Evolutionary conservation across 176 grass and related monocot genomes (phyloP).

Genomic region (Musa itinerans): DNA sequence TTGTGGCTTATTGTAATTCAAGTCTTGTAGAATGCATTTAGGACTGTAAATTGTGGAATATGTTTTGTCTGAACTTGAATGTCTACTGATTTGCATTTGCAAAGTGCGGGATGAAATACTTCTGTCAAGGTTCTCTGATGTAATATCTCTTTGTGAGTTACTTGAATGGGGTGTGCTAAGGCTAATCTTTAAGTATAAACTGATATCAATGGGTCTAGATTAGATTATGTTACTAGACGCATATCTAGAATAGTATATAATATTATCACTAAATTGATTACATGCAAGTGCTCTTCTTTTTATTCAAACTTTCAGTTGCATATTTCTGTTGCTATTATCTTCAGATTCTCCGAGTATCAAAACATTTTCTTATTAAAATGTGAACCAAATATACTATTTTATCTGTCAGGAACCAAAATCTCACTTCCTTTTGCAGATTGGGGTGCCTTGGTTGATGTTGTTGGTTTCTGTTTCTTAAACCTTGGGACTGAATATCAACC

Average conservation of each 20-base stretch:
- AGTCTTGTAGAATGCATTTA: no score
- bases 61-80: no score
- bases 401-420: neutral
- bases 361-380: neutral
- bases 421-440: conserved; percentile 42
- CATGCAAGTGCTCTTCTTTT: neutral
- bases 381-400: neutral
- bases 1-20: no score
- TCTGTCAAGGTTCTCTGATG: no score
- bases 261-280: neutral
- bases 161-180: no score
- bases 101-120: no score
- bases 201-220: neutral
- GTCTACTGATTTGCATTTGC: no score
- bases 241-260: neutral
- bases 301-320: neutral
- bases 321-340: neutral
- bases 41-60: no score
- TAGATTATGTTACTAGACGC: neutral
- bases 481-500: conserved; percentile 62
- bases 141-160: neutral
- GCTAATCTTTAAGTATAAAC: no score
- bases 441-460: conserved; percentile 62
- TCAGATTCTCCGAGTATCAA: neutral
- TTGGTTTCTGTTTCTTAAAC: conserved; percentile 75